Evolutionary conservation across 2,329 filamentous ascomycete genomes (phyloP), one percentile per base, ranked within the genome.

Genomic region (Fusarium camptoceras): DNA sequence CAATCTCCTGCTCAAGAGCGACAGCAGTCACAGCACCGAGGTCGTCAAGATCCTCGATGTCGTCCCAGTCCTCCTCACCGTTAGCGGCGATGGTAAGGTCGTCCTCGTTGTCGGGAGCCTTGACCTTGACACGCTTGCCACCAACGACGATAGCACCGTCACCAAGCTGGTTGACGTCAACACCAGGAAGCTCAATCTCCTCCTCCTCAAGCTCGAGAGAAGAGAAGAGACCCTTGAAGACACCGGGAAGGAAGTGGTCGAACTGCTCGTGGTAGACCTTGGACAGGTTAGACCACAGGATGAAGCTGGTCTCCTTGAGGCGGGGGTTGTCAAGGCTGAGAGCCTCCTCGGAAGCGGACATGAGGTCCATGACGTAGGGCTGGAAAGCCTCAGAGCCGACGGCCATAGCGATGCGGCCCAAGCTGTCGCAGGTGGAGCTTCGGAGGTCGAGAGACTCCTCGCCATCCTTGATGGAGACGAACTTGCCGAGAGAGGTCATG

Each of bases 1-100:
- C 95, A 75, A 98, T 97, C 82, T 99, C 96, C 83, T 98, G 98
- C 86, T 98, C 96, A 75, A 97, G 88, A 25, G 95, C 94, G 58
- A 98, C 89, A 55, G 94, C 94, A 27, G 94, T 97, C 67, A 97
- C 92, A 53, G 93, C 93, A 61, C 89, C 91, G 49, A 97, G 94
- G 65, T 94, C 93, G 62, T 94, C 91, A 44, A 95, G 94, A 66
- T 94, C 91, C 47, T 94, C 92, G 6, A 89, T 88, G 16, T 91
- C 86, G 68, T 92, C 91, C 78, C 79, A 81, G 53, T 80, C 80
- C 18, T 81, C 80, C 1, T 81, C 80, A 66, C 91, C 88, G 34
- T 89, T 89, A 56, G 86, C 85, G 64, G 86, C 86, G 59, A 81
- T 81, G 62, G 83, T 81, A 51, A 86, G 83, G 46, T 90, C 88